phyloP scores from a whole-genome alignment of 2,329 filamentous ascomycete genomes.

The Pyrenophora teres region DNA sequence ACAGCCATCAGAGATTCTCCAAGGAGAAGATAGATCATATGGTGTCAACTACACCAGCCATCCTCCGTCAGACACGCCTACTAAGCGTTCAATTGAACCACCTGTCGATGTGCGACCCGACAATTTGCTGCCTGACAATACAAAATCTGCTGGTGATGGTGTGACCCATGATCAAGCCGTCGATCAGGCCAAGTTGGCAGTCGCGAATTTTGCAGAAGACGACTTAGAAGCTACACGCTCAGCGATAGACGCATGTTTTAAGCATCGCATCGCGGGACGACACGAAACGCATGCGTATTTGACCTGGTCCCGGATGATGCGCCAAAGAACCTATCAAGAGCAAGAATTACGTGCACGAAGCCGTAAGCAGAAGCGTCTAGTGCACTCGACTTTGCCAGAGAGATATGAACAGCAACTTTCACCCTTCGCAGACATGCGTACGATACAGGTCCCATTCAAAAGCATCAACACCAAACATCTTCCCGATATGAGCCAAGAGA shows the following conservation, averaged over 20 bases:
- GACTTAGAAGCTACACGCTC: constrained; percentile 12
- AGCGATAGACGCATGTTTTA: constrained; percentile 18
- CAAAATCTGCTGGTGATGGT: too few species aligned
- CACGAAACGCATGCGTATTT: constrained; percentile 24
- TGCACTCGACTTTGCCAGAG: constrained; percentile 2
- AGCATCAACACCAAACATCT: not conserved
- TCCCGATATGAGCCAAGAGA: constrained; percentile 21
- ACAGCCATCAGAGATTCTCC: not conserved
- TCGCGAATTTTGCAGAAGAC: constrained; percentile 7
- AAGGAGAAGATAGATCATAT: not conserved
- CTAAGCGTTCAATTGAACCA: not conserved
- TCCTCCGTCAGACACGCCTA: not conserved
- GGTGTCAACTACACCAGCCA: not conserved
- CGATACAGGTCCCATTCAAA: constrained; percentile 19
- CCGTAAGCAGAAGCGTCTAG: not conserved
- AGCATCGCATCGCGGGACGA: constrained; percentile 16
- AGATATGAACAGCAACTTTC: constrained; percentile 25
- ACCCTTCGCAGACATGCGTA: constrained; percentile 29
- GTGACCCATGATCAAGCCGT: not conserved
- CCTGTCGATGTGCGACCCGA: not conserved
- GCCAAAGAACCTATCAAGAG: constrained; percentile 29
- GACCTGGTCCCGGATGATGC: constrained; percentile 19
- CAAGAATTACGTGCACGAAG: constrained; percentile 17
- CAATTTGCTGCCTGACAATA: not conserved
- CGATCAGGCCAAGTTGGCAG: not conserved